Evolutionary conservation across 495 filamentous ascomycete genomes (phyloP).

Genomic region (Trichoderma orchidacearum): DNA sequence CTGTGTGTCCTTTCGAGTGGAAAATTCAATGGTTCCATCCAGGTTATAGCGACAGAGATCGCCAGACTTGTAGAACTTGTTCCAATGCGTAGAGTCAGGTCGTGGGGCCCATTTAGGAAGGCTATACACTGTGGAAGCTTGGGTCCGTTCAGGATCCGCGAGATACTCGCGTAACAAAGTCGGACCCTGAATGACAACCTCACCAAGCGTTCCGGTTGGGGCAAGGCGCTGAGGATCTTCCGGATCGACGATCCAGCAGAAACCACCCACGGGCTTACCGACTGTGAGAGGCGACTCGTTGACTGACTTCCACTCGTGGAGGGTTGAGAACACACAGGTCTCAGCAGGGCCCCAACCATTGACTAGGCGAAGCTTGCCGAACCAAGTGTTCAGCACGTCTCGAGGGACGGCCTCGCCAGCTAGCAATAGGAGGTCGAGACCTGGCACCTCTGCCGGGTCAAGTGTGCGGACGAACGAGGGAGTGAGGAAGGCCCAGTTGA

Average conservation of each 20-base stretch:
- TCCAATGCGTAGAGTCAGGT: constrained; percentile 9
- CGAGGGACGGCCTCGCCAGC: constrained; percentile 10
- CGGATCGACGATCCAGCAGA: constrained; percentile 44
- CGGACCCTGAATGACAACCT: constrained; percentile 47
- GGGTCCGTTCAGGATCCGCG: constrained; percentile 9
- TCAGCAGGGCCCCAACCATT: constrained; percentile 43
- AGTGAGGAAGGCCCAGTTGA: constrained; percentile 5
- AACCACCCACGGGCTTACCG: constrained; percentile 25
- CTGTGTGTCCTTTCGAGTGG: constrained; percentile 11
- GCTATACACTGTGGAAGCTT: neutral
- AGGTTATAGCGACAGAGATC: constrained; percentile 29
- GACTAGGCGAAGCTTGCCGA: constrained; percentile 12
- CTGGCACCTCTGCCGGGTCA: constrained; percentile 8
- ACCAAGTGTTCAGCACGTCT: neutral
- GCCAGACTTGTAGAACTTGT: constrained; percentile 22
- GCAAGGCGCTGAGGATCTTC: constrained; percentile 35
- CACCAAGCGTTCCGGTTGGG: constrained; percentile 45
- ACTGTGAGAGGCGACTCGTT: constrained; percentile 13
- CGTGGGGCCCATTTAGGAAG: neutral
- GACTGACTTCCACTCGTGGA: constrained; percentile 12
- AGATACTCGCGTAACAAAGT: constrained; percentile 34
- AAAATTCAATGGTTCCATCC: constrained; percentile 26
- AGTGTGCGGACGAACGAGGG: constrained; percentile 4
- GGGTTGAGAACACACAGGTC: constrained; percentile 13
- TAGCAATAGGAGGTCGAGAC: constrained; percentile 9